Evolutionary conservation across 495 filamentous ascomycete genomes (phyloP).

Genomic region (Penicillium lividum): DNA sequence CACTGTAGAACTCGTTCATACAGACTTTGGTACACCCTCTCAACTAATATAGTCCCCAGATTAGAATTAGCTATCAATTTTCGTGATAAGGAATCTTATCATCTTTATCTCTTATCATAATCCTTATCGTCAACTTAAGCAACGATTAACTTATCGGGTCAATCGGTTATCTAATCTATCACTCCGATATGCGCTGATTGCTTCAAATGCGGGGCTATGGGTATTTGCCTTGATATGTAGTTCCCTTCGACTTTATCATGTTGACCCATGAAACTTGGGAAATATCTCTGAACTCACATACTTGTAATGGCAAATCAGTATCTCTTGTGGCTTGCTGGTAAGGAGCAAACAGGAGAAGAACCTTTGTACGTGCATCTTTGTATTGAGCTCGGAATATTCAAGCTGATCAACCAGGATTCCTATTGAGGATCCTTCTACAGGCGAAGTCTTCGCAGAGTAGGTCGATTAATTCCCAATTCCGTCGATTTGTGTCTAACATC

Average conservation of each 20-base stretch:
- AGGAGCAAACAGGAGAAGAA: constrained; percentile 3
- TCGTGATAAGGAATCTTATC: too few relatives aligned
- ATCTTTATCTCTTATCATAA: not conserved
- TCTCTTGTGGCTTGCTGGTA: constrained; percentile 6
- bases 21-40: too few relatives aligned
- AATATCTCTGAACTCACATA: too few relatives aligned
- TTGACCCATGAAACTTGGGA: too few relatives aligned
- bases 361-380: not conserved
- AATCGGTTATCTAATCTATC: not conserved
- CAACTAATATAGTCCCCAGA: too few relatives aligned
- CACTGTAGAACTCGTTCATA: too few relatives aligned
- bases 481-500: not conserved
- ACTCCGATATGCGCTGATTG: not conserved
- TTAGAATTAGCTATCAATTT: too few relatives aligned
- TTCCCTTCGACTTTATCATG: not conserved
- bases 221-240: too few relatives aligned
- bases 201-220: not conserved
- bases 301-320: not conserved
- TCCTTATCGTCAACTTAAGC: not conserved
- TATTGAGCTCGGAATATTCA: not conserved
- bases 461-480: not conserved
- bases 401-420: constrained; percentile 14
- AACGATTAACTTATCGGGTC: too few relatives aligned
- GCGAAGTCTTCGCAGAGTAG: constrained; percentile 25
- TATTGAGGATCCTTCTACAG: constrained; percentile 26